Percentiles rank a stretch among this genome's conserved stretches.
Conservation (phyloP, 768 basidiomycete species). For the Lentinula sp. region DNA sequence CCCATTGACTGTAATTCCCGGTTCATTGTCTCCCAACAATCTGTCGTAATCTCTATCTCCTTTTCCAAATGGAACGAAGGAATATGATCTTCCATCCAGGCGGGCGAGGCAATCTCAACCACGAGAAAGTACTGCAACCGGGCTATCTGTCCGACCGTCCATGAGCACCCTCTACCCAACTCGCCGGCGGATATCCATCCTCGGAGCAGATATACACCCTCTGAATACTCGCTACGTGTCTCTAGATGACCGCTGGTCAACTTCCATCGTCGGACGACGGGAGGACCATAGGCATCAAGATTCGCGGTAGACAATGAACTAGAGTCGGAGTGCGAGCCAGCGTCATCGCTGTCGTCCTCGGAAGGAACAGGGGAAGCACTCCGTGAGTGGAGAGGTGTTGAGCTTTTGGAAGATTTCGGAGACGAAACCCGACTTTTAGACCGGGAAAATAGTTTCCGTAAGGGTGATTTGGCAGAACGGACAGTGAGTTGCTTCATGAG, state of each 20-base stretch:
- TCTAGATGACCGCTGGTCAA: not conserved
- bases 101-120: constrained; percentile 10
- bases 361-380: not conserved
- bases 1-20: constrained; percentile 20
- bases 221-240: constrained; percentile 5
- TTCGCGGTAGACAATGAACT: not conserved
- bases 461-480: not conserved
- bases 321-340: not conserved
- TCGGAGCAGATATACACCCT: constrained; percentile 2
- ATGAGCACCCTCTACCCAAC: constrained; percentile 3
- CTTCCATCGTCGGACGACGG: not conserved
- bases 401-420: not conserved
- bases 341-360: not conserved
- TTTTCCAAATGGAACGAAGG: constrained; percentile 21
- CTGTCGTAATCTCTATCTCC: constrained; percentile 22
- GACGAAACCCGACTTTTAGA: not conserved
- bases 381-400: not conserved
- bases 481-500: constrained; percentile 2
- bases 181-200: not conserved
- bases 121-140: not conserved
- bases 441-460: not conserved
- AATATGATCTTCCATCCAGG: constrained; percentile 14
- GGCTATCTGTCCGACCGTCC: not conserved
- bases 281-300: not conserved
- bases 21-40: constrained; percentile 22